Base-by-base conservation (phyloP, 176 grass and related monocot genomes). In the Guadua angustifolia region DNA sequence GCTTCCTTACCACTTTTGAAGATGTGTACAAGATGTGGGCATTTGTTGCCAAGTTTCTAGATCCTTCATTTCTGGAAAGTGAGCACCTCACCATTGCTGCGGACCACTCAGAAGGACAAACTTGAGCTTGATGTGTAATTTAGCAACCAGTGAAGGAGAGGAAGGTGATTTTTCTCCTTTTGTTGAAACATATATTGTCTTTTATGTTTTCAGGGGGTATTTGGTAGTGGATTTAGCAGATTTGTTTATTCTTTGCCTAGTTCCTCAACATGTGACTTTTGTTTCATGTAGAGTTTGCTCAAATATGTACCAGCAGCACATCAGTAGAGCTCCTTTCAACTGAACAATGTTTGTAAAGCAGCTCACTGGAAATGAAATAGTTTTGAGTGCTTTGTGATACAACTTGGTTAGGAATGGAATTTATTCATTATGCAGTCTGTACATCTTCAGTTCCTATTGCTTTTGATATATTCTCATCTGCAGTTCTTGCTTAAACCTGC, bases 11-110 rank as follows among this genome's bases (percentile, higher is more conserved):
- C 22, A 95, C 94, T 74, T 99, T 99, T 73, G 93, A 99, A 88
- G 96, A 99, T 84, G 93, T 99, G 78, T 99, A 99, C 89, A 91
- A 67, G 47, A 95, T 99, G 93, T 99, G 93, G 96, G 96, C 85
- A 83, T 99, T 99, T 87, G 78, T 99, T 75, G 93, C 97, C 60
- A 96, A 94, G 86, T 99, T 99, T 83, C 59, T 99, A 45, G 85
- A 95, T 86, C 78, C 89, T 84, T 86, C 89, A 18, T 99, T 94
- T 81, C 35, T 94, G 53, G 89, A 99, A 83, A 96, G n/a, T 59
- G 35, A 99, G 71, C 82, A 68, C 21, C 64, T 88, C 49, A 50
- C 87, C 42, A 78, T 89, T 61, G 66, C 83, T 25, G 85, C 82
- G 78, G 83, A 91, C 60, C 53, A 69, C 56, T 71, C 80, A 70